A percentile compares a stretch with the other conserved stretches of the same genome.
Evolutionary conservation across 495 filamentous ascomycete genomes (phyloP).

Genomic region (Sphaerosporella brunnea): DNA sequence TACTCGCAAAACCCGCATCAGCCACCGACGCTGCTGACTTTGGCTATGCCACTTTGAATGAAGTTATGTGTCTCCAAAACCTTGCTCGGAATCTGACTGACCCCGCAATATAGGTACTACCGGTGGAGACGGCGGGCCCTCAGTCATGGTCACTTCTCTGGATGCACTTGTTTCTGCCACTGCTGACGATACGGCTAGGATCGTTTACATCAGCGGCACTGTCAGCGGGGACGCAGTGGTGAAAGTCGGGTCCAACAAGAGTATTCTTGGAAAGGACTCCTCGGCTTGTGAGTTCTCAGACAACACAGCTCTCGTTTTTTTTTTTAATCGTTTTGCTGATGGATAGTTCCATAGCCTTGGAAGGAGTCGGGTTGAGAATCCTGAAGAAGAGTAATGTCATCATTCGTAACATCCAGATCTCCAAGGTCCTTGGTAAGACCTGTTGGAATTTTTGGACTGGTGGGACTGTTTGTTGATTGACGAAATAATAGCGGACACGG

Average conservation of each 20-base stretch:
- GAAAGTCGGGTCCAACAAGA: conserved; percentile 38
- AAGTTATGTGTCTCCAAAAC: conserved; percentile 12
- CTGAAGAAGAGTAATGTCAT: conserved; percentile 39
- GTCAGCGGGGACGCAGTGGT: conserved; percentile 34
- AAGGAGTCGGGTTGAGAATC: conserved; percentile 34
- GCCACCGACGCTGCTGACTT: conserved; percentile 26
- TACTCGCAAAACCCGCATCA: conserved; percentile 23
- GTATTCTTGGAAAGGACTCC: conserved; percentile 34
- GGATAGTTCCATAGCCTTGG: conserved; percentile 25
- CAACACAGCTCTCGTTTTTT: no score
- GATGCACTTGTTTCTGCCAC: conserved; percentile 37
- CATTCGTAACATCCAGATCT: conserved; percentile 43
- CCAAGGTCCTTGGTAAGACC: conserved; percentile 42
- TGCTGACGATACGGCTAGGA: conserved; percentile 28
- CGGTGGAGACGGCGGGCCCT: conserved; percentile 38
- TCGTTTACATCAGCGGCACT: conserved; percentile 33
- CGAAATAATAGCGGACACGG: conserved; percentile 38
- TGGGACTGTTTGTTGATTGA: no score
- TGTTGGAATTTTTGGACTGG: no score
- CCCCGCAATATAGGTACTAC: conserved; percentile 30
- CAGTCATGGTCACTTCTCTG: conserved; percentile 39
- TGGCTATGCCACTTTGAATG: conserved; percentile 27
- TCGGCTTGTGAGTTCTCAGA: conserved; percentile 11
- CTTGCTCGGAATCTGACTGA: no score
- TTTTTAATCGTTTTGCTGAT: neutral